Evolutionary conservation across 75 land plant species (phyloP).

Genomic region (Cryptomeria japonica): DNA sequence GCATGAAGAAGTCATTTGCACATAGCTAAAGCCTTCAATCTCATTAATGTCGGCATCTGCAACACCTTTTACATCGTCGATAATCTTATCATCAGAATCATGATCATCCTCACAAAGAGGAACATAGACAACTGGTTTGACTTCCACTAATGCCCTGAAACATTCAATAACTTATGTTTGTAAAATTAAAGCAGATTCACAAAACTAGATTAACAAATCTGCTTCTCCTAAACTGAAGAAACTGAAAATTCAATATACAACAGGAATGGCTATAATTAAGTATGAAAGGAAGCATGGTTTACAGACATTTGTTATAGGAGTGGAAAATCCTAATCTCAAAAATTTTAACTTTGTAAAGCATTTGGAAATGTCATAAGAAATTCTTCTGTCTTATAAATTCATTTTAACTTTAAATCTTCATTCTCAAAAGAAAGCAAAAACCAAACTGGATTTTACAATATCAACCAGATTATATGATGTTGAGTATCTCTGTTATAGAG

Average conservation of each 20-base stretch:
- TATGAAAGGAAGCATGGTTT: background rate
- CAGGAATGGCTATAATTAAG: background rate
- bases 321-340: background rate
- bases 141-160: constrained; percentile 79
- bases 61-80: background rate
- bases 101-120: constrained; percentile 20
- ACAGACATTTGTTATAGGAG: background rate
- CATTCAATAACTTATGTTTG: background rate
- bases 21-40: constrained; percentile 31
- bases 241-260: background rate
- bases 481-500: background rate
- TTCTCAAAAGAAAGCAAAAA: background rate
- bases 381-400: too few relatives aligned
- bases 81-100: background rate
- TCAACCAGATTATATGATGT: background rate
- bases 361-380: background rate
- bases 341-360: background rate
- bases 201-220: background rate
- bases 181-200: background rate
- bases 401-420: too few relatives aligned
- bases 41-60: background rate
- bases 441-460: too few relatives aligned
- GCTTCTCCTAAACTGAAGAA: background rate
- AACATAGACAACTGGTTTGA: constrained; percentile 73
- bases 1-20: constrained; percentile 33